A percentile compares a stretch with the other conserved stretches of the same genome.
These are phyloP conservation scores for Calonectria fujianensis DNA, from an alignment of 2,329 filamentous ascomycete genomes.

Conservation along the genomic window DNA sequence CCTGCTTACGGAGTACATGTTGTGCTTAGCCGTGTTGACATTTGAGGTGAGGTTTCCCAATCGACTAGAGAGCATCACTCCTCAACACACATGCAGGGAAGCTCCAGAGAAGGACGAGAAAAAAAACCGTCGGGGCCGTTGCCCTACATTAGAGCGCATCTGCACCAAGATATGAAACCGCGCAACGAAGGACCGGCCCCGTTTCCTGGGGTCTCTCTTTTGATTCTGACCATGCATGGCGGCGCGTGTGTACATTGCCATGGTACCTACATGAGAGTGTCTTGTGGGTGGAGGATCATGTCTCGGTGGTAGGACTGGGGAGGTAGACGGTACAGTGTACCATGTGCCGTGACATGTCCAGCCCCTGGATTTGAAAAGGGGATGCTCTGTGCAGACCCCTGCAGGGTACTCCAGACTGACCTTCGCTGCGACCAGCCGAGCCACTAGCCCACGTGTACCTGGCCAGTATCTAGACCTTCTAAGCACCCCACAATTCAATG, in stretches of 20 bases:
- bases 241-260: conserved; percentile 11
- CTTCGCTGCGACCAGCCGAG: not conserved
- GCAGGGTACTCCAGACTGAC: conserved; percentile 43
- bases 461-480: conserved; percentile 29
- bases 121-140: conserved; percentile 34
- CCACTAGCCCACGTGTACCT: conserved; percentile 37
- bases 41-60: conserved; percentile 26
- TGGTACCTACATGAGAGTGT: conserved; percentile 22
- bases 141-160: conserved; percentile 26
- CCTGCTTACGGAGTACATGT: not conserved
- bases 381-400: conserved; percentile 44
- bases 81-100: conserved; percentile 48
- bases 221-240: conserved; percentile 8
- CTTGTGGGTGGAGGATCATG: conserved; percentile 22
- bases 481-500: conserved; percentile 40
- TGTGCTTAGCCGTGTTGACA: not conserved
- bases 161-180: conserved; percentile 24
- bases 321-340: conserved; percentile 34
- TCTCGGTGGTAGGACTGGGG: conserved; percentile 23
- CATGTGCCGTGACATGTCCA: conserved; percentile 36
- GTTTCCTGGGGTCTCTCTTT: conserved; percentile 19
- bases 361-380: conserved; percentile 50
- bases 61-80: conserved; percentile 25
- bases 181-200: conserved; percentile 26
- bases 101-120: conserved; percentile 39